Percentiles rank a stretch among this genome's conserved stretches.
These are phyloP conservation scores for Coprinopsis sp. DNA, from an alignment of 768 basidiomycete genomes.

Conservation along the genomic window DNA sequence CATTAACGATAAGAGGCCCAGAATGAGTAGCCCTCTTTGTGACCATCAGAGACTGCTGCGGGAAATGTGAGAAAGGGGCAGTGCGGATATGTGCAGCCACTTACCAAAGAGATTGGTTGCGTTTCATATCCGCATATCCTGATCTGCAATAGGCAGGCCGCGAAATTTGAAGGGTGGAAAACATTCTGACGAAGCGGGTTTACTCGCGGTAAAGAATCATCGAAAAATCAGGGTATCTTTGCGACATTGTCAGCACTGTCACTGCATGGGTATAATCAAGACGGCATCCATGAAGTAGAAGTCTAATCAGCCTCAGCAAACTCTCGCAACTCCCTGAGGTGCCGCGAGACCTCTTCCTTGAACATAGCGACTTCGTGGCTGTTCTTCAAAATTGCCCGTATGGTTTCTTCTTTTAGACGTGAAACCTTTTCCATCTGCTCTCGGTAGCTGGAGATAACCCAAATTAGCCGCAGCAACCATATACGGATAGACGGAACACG, in stretches of 20 bases:
- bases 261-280: conserved; percentile 1
- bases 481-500: conserved; percentile 19
- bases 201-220: too few species aligned
- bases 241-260: conserved; percentile 2
- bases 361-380: conserved; percentile 80
- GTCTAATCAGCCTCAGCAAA: conserved; percentile 46
- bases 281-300: neutral
- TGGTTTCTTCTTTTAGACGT: conserved; percentile 72
- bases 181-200: too few species aligned
- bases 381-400: conserved; percentile 78
- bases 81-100: too few species aligned
- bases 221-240: conserved; percentile 2
- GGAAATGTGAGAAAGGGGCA: too few species aligned
- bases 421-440: conserved; percentile 76
- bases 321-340: conserved; percentile 62
- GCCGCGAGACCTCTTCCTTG: conserved; percentile 72
- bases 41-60: too few species aligned
- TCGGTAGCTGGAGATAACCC: conserved; percentile 51
- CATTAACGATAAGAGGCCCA: too few species aligned
- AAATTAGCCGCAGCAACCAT: conserved; percentile 3
- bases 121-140: too few species aligned
- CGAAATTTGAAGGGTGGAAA: too few species aligned
- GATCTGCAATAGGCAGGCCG: too few species aligned
- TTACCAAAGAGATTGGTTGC: too few species aligned
- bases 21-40: too few species aligned